Evolutionary conservation across 352 stramenopile genomes (phyloP), one percentile per base, ranked within the genome.

Genomic region (Globisporangium nagaii): DNA sequence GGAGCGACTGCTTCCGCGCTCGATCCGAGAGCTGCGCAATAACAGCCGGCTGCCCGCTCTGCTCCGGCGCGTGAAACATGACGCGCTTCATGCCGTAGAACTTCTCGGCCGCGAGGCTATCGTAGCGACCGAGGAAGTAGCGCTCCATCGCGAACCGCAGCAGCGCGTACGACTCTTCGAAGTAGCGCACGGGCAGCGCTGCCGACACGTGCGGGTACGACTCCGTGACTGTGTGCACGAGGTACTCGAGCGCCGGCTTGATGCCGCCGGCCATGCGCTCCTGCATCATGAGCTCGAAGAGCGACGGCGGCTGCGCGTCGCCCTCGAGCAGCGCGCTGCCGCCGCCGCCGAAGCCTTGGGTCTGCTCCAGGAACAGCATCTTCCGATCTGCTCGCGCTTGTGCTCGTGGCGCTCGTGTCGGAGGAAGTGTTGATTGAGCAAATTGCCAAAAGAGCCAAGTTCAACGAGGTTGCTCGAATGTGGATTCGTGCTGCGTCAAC

Each of bases 271-370:
- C 70, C 80, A 95, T 90, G 48, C 79, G 78, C 61, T 93, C 76
- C 66, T 95, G 84, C 84, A 95, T 95, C 37, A 93, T 66, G 54
- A 95, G 63, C 63, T 95, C 84, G 45, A 90, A 95, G 20, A 92
- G 77, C 59, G 84, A 95, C 32, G 84, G 84, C 9, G 66, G 15
- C 13, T 56, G 39, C 12, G 46, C 41, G 27, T 60, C 45, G 27
- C 30, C 36, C 13, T 51, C 45, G 4, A 55, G 39, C 37, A 45
- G 49, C 9, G 45, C 40, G n/a, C 35, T 44, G 12, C 30, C 56
- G 10, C 25, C 52, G 24, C 42, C 47, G 39, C 66, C 73, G 47
- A 87, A 88, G 64, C 81, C 81, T 62, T 90, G 79, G 6, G 78
- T 88, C 56, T 90, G 79, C 68, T 90, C 81, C 22, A 92, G 64